Base-by-base conservation (phyloP, 2,329 filamentous ascomycete genomes). In the Kalmusia sp. region DNA sequence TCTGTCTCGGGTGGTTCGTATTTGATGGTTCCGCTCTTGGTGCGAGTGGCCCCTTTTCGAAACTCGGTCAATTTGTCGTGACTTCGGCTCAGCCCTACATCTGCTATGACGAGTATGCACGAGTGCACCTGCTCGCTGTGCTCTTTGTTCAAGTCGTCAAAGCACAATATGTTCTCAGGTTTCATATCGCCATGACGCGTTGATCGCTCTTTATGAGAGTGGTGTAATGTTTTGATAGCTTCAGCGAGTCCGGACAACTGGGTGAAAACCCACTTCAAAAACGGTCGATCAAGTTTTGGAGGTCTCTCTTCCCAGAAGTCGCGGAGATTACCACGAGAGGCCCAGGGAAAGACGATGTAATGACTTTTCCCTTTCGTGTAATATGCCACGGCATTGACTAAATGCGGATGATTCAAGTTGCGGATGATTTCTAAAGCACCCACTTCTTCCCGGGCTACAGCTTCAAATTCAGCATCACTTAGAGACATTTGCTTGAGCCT, bases 301-400 rank as follows among this genome's bases (percentile, higher is more conserved):
- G 30, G 17, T 4, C 56, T 41, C 1, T 28, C 25, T 9, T 53
- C 27, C 58, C 62, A 64, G 33, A 60, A 49, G 1, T 58, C 34
- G n/a, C 54, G 34, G 1, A 64, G 58, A 40, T 52, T 62, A 1
- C 61, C 61, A 2, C 31, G 39, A 2, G 41, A 43, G 4, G 59
- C 61, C 61, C 61, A 64, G 30, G 55, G 51, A 19, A 57, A 60
- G 24, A 64, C 46, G 2, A 64, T 40, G 39, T 52, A 62, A 12
- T 52, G 54, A 6, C 40, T 38, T 15, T 55, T 43, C 15, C 53
- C 46, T 30, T 15, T 22, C 2, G 14, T 51, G 22, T 54, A 63
- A 35, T 56, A 58, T 5, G 55, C 54, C 21, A 63, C 53, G 9
- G 52, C 49, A 31, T 37, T 49, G 24, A 61, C 50, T 14, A 63